Base-by-base conservation (phyloP, 2,329 filamentous ascomycete species). In the Aspergillus sp. region DNA sequence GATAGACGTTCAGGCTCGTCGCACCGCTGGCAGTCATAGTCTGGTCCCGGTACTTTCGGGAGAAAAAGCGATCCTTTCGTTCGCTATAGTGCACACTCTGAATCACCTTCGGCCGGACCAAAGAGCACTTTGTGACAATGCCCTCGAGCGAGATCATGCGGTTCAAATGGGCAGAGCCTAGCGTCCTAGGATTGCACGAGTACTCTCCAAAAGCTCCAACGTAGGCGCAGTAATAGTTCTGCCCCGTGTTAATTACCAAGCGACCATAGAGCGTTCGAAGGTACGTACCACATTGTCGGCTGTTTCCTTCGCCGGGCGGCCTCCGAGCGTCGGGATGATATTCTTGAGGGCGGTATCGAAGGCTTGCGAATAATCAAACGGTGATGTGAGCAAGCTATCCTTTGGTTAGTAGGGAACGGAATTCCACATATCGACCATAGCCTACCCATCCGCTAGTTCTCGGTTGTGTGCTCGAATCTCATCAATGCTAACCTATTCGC, bases 61-160 rank as follows among this genome's bases (percentile, higher is more conserved):
- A 91, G 65, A 93, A 86, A 62, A 97, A 99, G 38, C 88, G 88
- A 58, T 90, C 83, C 71, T 90, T 91, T 59, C 77, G 84, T 74
- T 97, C 92, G 65, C 91, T 96, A 76, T 92, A 97, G 72, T 99
- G 94, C 49, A 99, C 92, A 74, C 94, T 97, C 77, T 95, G 96
- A 57, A 97, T 87, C n/a, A 99, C 86, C 75, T 99, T 99, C 10
- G 94, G 94, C 52, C 95, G 84, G 58, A 99, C 96, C 17, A 99
- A 81, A 20, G 92, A 97, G 75, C 91, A 96, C 71, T 94, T 89
- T 32, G 94, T 99, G 40, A 99, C 94, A 64, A 99, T 99, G 44
- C 94, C 94, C 74, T 99, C 94, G 47, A 99, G 81, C 3, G 92
- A 96, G 13, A 99, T 89, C 92, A 99, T 97, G 67, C 89, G 87